phyloP scores from a whole-genome alignment of 1,284 basidiomycete species.

The Fomitiporia mediterranea region DNA sequence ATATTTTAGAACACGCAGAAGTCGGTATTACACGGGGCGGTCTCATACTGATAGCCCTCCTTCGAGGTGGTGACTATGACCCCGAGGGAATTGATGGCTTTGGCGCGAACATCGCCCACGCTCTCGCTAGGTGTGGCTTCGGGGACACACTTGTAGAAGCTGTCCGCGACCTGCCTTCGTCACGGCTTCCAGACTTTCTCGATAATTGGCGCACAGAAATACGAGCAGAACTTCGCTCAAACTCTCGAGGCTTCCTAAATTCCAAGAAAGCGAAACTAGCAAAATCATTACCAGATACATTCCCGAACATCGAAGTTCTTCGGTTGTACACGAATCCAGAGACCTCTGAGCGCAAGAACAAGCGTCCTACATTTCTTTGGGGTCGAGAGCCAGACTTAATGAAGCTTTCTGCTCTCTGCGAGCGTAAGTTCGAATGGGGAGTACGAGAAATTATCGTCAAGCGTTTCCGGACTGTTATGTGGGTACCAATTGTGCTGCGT shows the following conservation, averaged over 20 bases:
- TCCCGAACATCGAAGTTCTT: slow-evolving; percentile 66
- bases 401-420: slow-evolving; percentile 71
- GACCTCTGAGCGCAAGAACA: slow-evolving; percentile 50
- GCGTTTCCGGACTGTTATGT: slow-evolving; percentile 72
- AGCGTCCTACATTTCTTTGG: slow-evolving; percentile 39
- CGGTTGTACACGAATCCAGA: slow-evolving; percentile 73
- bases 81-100: slow-evolving; percentile 61
- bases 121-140: slow-evolving; percentile 67
- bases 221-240: slow-evolving; percentile 65
- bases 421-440: slow-evolving; percentile 88
- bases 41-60: slow-evolving; percentile 80
- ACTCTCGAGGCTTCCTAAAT: slow-evolving; percentile 56
- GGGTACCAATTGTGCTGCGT: slow-evolving; percentile 62
- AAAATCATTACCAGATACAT: slow-evolving; percentile 51
- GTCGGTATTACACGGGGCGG: slow-evolving; percentile 67
- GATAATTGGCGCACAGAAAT: slow-evolving; percentile 60
- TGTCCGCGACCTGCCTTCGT: slow-evolving; percentile 44
- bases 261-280: slow-evolving; percentile 60
- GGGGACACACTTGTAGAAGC: slow-evolving; percentile 64
- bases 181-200: slow-evolving; percentile 51
- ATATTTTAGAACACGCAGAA: slow-evolving; percentile 48
- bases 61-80: slow-evolving; percentile 90
- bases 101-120: slow-evolving; percentile 58
- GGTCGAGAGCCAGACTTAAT: slow-evolving; percentile 65
- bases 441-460: slow-evolving; percentile 73